Evolutionary conservation across 106 monocot species (phyloP).

Genomic region (Dendrobium officinale): DNA sequence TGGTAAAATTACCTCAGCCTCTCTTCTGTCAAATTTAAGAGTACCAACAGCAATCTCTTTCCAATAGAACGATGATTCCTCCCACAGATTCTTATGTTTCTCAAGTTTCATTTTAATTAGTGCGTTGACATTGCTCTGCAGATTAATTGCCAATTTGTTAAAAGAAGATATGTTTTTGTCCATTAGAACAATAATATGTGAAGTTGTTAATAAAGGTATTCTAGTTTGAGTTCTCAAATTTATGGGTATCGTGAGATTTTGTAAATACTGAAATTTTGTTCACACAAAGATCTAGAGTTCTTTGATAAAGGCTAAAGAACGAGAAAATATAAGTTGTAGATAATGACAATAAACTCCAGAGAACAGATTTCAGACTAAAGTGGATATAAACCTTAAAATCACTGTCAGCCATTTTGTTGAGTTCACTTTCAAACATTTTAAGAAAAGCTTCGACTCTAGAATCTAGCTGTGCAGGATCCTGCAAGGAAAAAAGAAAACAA

Average conservation of each 20-base stretch:
- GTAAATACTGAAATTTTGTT: background rate
- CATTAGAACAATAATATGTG: background rate
- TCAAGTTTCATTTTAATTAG: constrained; percentile 87
- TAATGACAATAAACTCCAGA: background rate
- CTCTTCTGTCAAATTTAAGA: constrained; percentile 68
- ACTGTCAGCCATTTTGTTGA: constrained; percentile 55
- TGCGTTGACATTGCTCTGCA: constrained; percentile 75
- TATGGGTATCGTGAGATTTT: no score
- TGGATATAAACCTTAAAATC: constrained; percentile 52
- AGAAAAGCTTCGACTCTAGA: constrained; percentile 70
- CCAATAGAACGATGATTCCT: constrained; percentile 80
- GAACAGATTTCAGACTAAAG: background rate
- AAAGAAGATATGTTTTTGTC: background rate
- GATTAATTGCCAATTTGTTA: background rate
- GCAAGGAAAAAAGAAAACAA: constrained; percentile 5
- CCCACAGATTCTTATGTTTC: constrained; percentile 84
- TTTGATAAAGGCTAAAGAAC: no score
- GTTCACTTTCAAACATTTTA: constrained; percentile 55
- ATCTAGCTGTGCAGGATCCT: constrained; percentile 88
- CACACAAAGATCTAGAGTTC: background rate
- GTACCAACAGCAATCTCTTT: constrained; percentile 73
- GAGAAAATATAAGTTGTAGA: background rate
- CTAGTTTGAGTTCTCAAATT: background rate
- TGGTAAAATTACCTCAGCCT: constrained; percentile 41
- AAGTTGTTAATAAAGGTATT: background rate